These are phyloP conservation scores for Trichoderma breve DNA, from an alignment of 2,329 filamentous ascomycete genomes.

Conservation along the genomic window DNA sequence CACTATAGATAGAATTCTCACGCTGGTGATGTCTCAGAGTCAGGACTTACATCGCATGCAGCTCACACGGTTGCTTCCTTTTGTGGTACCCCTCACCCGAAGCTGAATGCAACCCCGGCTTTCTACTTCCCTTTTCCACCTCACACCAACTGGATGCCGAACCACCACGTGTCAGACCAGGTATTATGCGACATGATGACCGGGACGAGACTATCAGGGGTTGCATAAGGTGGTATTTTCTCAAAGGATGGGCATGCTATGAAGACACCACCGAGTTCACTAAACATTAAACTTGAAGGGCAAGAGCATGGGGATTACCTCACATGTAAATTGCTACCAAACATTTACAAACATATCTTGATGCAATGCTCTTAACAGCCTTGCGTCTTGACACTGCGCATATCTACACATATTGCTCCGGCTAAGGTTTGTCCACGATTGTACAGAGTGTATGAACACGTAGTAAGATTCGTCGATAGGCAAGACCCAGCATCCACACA, in stretches of 20 bases:
- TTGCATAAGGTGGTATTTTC: not conserved
- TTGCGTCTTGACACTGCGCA: not conserved
- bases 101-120: not conserved
- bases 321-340: not conserved
- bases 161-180: not conserved
- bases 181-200: not conserved
- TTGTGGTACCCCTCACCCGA: not conserved
- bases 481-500: not conserved
- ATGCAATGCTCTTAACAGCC: not conserved
- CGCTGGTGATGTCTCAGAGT: not conserved
- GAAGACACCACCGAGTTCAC: not conserved
- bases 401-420: not conserved
- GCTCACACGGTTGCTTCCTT: not conserved
- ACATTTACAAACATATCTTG: not conserved
- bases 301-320: not conserved
- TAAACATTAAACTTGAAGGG: not conserved
- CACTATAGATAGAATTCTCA: not conserved
- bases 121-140: not conserved
- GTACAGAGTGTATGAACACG: not conserved
- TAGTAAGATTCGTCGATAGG: not conserved
- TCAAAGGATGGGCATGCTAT: not conserved
- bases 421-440: not conserved
- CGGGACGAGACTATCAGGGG: not conserved
- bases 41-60: not conserved
- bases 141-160: not conserved